phyloP scores from a whole-genome alignment of 2,329 filamentous ascomycete species.

The Penicillium capsulatum region DNA sequence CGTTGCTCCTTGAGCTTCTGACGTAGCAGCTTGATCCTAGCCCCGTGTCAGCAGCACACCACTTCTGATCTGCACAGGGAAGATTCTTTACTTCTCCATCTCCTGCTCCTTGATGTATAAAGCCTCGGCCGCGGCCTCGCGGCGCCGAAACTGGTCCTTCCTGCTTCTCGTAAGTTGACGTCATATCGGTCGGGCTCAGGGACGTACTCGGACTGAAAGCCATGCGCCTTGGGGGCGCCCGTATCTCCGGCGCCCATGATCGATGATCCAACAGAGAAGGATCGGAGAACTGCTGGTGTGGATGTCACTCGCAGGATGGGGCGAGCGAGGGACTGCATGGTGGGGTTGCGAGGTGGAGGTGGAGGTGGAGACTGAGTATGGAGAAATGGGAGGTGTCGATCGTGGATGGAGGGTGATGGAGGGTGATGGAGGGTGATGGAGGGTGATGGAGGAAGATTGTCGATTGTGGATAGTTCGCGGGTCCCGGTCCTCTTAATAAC shows the following conservation, averaged over 20 bases:
- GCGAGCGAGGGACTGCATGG: constrained; percentile 17
- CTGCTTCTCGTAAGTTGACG: constrained; percentile 18
- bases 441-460: too few relatives aligned
- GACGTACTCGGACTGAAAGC: constrained; percentile 27
- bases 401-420: constrained; percentile 1
- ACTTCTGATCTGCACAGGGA: too few relatives aligned
- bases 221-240: constrained; percentile 20
- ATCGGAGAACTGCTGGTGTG: constrained; percentile 7
- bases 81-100: constrained; percentile 22
- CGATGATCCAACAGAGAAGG: constrained; percentile 16
- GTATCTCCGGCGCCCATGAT: constrained; percentile 24
- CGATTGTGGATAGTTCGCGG: too few relatives aligned
- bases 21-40: constrained; percentile 17
- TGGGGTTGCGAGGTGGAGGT: constrained; percentile 3
- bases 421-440: neutral
- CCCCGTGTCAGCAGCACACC: neutral
- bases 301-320: constrained; percentile 15
- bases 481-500: too few relatives aligned
- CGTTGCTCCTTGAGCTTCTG: constrained; percentile 22
- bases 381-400: constrained; percentile 2
- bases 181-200: constrained; percentile 14
- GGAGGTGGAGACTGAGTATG: neutral
- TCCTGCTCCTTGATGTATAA: constrained; percentile 21
- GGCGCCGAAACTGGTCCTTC: constrained; percentile 21
- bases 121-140: constrained; percentile 17